Base-by-base conservation (phyloP, 2,329 filamentous ascomycete species). In the Aspergillus uvarum region DNA sequence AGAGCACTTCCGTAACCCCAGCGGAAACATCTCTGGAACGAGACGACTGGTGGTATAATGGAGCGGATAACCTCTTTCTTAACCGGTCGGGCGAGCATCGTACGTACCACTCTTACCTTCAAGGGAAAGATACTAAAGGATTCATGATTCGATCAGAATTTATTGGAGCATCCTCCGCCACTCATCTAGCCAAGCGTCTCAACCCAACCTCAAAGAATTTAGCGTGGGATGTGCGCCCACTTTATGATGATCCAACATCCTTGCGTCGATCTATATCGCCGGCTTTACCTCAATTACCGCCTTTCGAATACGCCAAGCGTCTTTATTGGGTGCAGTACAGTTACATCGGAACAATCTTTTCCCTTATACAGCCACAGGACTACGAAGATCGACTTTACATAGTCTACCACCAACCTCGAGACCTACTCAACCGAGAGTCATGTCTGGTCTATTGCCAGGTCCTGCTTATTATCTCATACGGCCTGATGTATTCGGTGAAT, bases 291-390 rank as follows among this genome's bases (percentile, higher is more conserved):
- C 72, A 77, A 14, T 70, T 85, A 1, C 83, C 83, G 0, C 81
- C 82, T 0, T 74, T 79, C 11, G 80, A 83, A 32, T 79, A 83
- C 62, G 82, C 82, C 0, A 81, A 80, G 54, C 74, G 81, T 14
- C 72, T 83, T 2, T 84, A 82, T 60, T 75, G 77, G 29, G 80
- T 82, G 0, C 83, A 85, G 59, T 83, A 85, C 67, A 77, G 77
- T 35, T 85, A 83, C 57, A 84, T 85, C 19, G 83, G 83, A 11
- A 84, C 83, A 14, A 85, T 85, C 10, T 85, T 85, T 60, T 80
- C 81, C 11, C 81, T 85, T 49, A 77, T 81, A 0, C 77, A 81
- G 26, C 80, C 81, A 0, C 67, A 73, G 3, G 68, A 76, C 16
- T 84, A 85, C 55, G 81, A 84, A 60, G 65, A 71, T 38, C 74